Base-by-base conservation (phyloP, 2,329 filamentous ascomycete species). In the Botrytis aclada region DNA sequence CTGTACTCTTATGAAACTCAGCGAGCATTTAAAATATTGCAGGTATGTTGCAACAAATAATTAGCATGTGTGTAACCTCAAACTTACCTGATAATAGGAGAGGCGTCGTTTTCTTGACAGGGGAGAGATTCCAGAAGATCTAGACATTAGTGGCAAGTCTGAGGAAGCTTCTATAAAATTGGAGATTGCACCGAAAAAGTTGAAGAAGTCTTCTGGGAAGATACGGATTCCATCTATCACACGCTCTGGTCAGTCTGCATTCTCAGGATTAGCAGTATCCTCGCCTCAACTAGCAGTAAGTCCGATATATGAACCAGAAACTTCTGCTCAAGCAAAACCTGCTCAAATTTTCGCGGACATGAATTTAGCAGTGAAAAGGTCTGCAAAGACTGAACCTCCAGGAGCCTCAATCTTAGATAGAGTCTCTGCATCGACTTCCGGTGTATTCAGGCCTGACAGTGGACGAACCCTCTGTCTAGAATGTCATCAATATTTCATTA, bases 31-130 rank as follows among this genome's bases (percentile, higher is more conserved):
- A 29, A 43, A 12, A 56, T 45, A 37, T 16, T 66, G n/a, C 70
- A 65, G 32, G 61, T 71, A 45, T 25, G n/a, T 54, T 47, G 8
- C 32, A 56, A 45, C 7, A 12, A 54, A 66, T 12, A 4, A 37
- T 6, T 54, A 8, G 14, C 20, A 16, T 66, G 18, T 51, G 2
- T 8, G 9, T 10, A 43, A 12, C 32, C 22, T 18, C 43, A 34
- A 45, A 43, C n/a, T 66, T 32, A 71, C 37, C 22, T 1, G 7
- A 29, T n/a, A 14, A 34, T 8, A 65, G 70, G 47, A 45, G 47
- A 65, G 61, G 39, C 61, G 37, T 14, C 29, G 47, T 45, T 71
- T 45, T 41, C 5, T 71, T 20, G 70, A 71, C 32, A 71, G 43
- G 18, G 61, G 69, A 8, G 45, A 71, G 34, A 34, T 65, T 5